phyloP scores from a whole-genome alignment of 192 early-diverging fungal genomes.

The Funneliformis mosseae region DNA sequence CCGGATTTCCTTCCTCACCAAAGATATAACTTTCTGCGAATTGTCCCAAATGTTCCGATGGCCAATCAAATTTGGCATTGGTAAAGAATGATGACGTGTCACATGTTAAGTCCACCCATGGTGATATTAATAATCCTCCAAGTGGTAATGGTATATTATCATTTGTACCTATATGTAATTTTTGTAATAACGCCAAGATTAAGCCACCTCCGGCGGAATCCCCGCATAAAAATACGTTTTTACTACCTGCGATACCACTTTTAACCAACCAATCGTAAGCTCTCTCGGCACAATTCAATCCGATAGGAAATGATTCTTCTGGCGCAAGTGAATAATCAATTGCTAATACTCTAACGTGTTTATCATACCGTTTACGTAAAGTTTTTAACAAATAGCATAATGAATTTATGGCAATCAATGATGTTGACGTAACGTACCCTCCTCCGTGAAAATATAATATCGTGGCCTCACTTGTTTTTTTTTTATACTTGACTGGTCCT shows the following conservation, averaged over 20 bases:
- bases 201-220: conserved; percentile 10
- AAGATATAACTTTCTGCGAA: conserved; percentile 19
- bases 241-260: neutral
- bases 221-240: conserved; percentile 23
- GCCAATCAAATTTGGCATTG: conserved; percentile 15
- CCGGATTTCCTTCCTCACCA: neutral
- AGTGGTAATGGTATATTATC: neutral
- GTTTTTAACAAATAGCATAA: conserved; percentile 26
- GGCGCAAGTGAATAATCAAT: conserved; percentile 13
- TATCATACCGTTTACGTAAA: conserved; percentile 4
- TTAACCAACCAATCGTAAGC: conserved; percentile 10
- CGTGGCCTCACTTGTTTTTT: neutral
- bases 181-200: neutral
- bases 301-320: conserved; percentile 4
- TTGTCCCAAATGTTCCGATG: neutral
- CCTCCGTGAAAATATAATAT: conserved; percentile 29
- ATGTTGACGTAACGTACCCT: neutral
- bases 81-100: neutral
- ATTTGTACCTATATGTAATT: neutral
- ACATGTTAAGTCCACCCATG: conserved; percentile 28
- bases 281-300: neutral
- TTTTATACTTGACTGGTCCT: conserved; percentile 3
- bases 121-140: conserved; percentile 15
- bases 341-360: conserved; percentile 17
- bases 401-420: neutral